Evolutionary conservation across 805 yeast species (phyloP), one percentile per base, ranked within the genome.

Genomic region (Cyberlindnera galapagoensis): DNA sequence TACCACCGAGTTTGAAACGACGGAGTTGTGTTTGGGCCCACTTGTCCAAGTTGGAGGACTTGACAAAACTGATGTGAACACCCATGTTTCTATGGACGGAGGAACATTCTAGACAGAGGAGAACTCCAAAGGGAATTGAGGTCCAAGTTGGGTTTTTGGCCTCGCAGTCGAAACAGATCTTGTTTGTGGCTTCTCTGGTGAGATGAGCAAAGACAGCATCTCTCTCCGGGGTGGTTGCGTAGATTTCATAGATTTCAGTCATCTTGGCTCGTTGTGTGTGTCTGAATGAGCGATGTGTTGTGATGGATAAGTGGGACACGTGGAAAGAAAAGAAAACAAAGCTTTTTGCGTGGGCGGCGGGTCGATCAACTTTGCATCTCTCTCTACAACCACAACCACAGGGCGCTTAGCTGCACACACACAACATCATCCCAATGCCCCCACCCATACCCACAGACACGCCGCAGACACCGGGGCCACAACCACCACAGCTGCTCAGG

Each of bases 121-220:
- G 73, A 32, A 88, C 83, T 35, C 97, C 98, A 59, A 85, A 90
- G 10, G 97, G 95, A 34, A 90, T 87, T 10, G 97, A 90, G 4
- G 98, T 85, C 98, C 98, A 92, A 1, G 97, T 86, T 22, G 98
- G 97, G 57, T 88, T 88, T 54, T 83, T 86, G 48, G 88, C 83
- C 33, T 81, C 73, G 60, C 98, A 92, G 56, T 92, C 98, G 61
- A 92, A 90, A 62, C 98, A 92, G 23, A 69, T 74, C 51, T 80
- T 80, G 65, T 88, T 88, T 28, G 86, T 82, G 17, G 76, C 76
- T 41, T 51, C 71, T 66, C 57, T 79, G 63, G 42, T 42, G 7
- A 51, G 31, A 17, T 43, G 34, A 13, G 34, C 42, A 37, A 51
- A 51, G 12, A 51, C 36, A 1, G 42, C 26, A 20, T 41, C 47